Evolutionary conservation across 2,329 filamentous ascomycete species (phyloP).

Genomic region (Teratosphaeria viscida): DNA sequence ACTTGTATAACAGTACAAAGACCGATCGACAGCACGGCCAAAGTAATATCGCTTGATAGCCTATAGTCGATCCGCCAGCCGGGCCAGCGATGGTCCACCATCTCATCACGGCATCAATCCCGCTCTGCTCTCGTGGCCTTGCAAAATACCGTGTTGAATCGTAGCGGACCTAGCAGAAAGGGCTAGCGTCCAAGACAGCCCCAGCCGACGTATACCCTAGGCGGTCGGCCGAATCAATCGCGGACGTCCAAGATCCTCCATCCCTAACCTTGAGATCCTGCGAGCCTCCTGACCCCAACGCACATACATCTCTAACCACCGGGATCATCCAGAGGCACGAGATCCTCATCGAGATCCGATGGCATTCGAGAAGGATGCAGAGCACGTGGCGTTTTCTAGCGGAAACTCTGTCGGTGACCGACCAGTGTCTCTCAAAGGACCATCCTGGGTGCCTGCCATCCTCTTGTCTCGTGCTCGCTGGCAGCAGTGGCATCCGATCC

Average conservation of each 20-base stretch:
- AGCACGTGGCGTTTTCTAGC: neutral
- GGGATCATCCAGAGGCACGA: neutral
- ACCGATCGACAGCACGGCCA: neutral
- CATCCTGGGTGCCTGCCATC: neutral
- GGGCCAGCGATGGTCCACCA: neutral
- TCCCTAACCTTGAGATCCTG: neutral
- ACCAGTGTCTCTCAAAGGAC: neutral
- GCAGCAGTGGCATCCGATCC: neutral
- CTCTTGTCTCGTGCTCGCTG: neutral
- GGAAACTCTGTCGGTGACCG: neutral
- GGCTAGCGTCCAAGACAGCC: too few relatives aligned
- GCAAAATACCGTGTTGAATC: neutral
- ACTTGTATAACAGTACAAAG: neutral
- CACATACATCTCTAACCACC: neutral
- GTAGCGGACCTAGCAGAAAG: too few relatives aligned
- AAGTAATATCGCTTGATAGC: neutral
- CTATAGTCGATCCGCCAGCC: neutral
- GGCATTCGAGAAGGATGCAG: neutral
- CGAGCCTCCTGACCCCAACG: neutral
- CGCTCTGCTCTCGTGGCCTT: too few relatives aligned
- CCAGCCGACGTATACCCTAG: too few relatives aligned
- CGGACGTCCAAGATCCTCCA: neutral
- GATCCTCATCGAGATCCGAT: neutral
- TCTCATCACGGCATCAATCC: neutral
- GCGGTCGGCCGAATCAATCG: too few relatives aligned